Percentiles rank a stretch among this genome's conserved stretches.
phyloP scores from a whole-genome alignment of 2,329 filamentous ascomycete genomes.

The Xylariomycetidae sp. region DNA sequence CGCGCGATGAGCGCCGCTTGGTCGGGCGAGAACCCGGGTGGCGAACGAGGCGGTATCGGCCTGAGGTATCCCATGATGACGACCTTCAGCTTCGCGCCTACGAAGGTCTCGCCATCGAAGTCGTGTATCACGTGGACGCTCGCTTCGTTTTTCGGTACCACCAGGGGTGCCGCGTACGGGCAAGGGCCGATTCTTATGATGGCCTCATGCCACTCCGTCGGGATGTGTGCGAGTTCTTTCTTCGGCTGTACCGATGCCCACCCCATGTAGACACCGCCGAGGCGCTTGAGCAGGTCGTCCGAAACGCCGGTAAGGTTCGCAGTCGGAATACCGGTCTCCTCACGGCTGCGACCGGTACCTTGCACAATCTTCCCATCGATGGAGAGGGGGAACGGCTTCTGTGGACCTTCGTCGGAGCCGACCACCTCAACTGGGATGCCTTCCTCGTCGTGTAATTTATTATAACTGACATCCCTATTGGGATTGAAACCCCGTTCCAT shows the following conservation, averaged over 20 bases:
- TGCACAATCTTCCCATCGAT: slow-evolving; percentile 44
- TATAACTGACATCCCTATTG: slow-evolving; percentile 30
- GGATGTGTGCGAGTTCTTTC: slow-evolving; percentile 26
- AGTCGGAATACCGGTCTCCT: slow-evolving; percentile 44
- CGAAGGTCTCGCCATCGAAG: slow-evolving; percentile 38
- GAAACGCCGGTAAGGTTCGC: slow-evolving; percentile 50
- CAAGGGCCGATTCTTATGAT: slow-evolving; percentile 53
- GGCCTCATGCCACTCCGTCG: slow-evolving; percentile 52
- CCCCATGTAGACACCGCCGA: slow-evolving; percentile 60
- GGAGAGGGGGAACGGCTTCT: slow-evolving; percentile 47
- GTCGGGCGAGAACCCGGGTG: slow-evolving; percentile 14
- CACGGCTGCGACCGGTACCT: slow-evolving; percentile 36
- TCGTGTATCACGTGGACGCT: slow-evolving; percentile 50
- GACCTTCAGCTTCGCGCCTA: slow-evolving; percentile 43
- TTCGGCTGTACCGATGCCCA: slow-evolving; percentile 49
- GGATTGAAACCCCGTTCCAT: slow-evolving; percentile 33
- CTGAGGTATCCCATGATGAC: slow-evolving; percentile 59
- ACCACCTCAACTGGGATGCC: slow-evolving; percentile 33
- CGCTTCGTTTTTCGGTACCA: slow-evolving; percentile 48
- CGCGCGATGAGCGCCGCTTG: slow-evolving; percentile 27
- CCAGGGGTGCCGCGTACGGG: slow-evolving; percentile 37
- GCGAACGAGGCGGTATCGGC: slow-evolving; percentile 20
- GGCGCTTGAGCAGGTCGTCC: slow-evolving; percentile 46
- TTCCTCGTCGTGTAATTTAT: slow-evolving; percentile 26
- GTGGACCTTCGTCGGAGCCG: slow-evolving; percentile 47